A percentile compares a stretch with the other conserved stretches of the same genome.
Conservation (phyloP, 1,284 basidiomycete genomes). For the Pseudozyma sp. region DNA sequence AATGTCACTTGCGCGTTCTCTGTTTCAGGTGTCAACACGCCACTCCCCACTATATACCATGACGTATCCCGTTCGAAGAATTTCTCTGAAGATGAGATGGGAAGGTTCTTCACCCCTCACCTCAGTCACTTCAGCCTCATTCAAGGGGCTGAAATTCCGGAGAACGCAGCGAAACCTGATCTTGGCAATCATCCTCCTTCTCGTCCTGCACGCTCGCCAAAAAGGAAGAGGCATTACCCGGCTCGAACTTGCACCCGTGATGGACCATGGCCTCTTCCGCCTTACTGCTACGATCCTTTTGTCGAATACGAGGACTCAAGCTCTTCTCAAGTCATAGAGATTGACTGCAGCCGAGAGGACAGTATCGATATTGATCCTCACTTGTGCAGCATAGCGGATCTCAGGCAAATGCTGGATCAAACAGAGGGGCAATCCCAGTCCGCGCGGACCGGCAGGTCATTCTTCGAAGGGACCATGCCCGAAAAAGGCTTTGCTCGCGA, state of each 20-base stretch:
- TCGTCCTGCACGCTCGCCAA: constrained; percentile 10
- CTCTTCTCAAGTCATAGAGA: neutral
- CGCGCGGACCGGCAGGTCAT: too few species aligned
- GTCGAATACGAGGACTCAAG: constrained; percentile 1
- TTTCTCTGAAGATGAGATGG: too few species aligned
- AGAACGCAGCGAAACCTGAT: too few species aligned
- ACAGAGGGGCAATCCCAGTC: neutral
- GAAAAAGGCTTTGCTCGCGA: too few species aligned
- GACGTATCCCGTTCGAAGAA: too few species aligned
- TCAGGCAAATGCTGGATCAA: neutral
- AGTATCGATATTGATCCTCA: constrained; percentile 22
- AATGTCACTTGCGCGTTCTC: too few species aligned
- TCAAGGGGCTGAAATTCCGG: too few species aligned
- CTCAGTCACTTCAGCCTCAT: too few species aligned
- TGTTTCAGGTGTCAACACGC: too few species aligned
- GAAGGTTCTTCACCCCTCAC: too few species aligned
- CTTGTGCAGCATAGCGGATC: constrained; percentile 5
- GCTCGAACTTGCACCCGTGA: neutral
- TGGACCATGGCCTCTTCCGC: neutral
- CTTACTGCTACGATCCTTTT: constrained; percentile 23
- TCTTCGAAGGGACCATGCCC: too few species aligned
- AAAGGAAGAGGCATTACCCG: neutral
- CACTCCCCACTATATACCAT: too few species aligned
- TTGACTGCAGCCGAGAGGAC: constrained; percentile 12
- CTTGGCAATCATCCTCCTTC: neutral